phyloP scores from a whole-genome alignment of 225 moss, liverwort and hornwort species.

The Pseudisothecium myosuroides region DNA sequence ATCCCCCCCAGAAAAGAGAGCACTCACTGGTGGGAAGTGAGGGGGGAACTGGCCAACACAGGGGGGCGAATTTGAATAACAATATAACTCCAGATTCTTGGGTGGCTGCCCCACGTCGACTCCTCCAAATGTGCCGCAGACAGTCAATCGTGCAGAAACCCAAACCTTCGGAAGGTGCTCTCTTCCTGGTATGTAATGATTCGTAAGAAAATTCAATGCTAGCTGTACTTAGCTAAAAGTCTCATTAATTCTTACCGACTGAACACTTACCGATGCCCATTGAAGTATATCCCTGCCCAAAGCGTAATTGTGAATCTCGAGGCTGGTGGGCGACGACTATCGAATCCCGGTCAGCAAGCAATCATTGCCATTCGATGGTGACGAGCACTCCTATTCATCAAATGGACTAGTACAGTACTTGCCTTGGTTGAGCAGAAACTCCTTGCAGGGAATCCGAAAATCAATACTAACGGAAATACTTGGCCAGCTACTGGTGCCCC shows the following conservation, averaged over 20 bases:
- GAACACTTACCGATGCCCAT: too few relatives aligned
- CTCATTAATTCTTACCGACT: background rate
- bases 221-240: background rate
- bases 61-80: background rate
- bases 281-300: background rate
- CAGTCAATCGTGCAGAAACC: background rate
- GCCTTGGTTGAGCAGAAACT: background rate
- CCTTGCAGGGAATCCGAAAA: background rate
- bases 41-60: background rate
- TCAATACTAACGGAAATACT: background rate
- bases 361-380: background rate
- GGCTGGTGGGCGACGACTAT: background rate
- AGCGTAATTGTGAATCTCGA: background rate
- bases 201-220: background rate
- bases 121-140: background rate
- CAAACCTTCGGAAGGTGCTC: background rate
- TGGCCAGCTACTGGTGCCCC: background rate
- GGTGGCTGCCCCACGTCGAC: background rate
- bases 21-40: background rate
- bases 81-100: background rate
- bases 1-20: background rate
- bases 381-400: background rate
- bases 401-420: background rate
- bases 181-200: background rate
- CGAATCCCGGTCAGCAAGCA: background rate